Conservation (phyloP, 2,329 filamentous ascomycete genomes). For the Cercospora brassicicola region DNA sequence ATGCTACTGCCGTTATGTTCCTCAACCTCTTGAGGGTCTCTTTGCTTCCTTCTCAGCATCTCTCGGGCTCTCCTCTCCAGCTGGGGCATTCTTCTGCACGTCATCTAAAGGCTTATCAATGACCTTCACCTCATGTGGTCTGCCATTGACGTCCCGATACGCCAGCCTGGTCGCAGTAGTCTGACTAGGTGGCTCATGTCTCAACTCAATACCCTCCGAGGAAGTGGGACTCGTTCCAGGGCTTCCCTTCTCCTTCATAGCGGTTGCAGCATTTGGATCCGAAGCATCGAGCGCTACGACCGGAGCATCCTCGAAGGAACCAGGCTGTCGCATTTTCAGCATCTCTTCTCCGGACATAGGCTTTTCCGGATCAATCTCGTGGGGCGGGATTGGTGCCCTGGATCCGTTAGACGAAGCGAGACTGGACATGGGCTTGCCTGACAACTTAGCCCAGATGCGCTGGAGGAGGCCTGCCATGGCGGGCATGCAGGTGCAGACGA, state of each 20-base stretch:
- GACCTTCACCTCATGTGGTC: conserved; percentile 28
- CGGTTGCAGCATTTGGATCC: conserved; percentile 19
- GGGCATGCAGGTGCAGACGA: conserved; percentile 27
- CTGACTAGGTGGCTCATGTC: conserved; percentile 21
- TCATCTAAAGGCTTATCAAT: conserved; percentile 25
- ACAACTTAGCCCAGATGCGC: conserved; percentile 22
- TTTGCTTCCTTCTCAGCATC: neutral
- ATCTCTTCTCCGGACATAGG: conserved; percentile 23
- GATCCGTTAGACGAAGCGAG: conserved; percentile 14
- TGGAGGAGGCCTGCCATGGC: conserved; percentile 25
- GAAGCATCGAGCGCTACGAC: conserved; percentile 12
- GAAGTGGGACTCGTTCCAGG: neutral
- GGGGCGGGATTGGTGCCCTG: conserved; percentile 22
- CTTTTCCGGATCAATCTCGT: conserved; percentile 24
- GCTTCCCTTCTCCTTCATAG: conserved; percentile 6
- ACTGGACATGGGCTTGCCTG: conserved; percentile 21
- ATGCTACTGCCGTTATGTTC: neutral
- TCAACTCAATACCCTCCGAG: conserved; percentile 17
- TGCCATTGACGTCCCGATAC: conserved; percentile 23
- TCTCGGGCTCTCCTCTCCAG: neutral
- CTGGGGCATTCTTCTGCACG: neutral
- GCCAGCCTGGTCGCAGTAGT: conserved; percentile 23
- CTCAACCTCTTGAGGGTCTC: neutral
- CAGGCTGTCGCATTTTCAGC: conserved; percentile 18
- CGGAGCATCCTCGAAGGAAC: conserved; percentile 10